Evolutionary conservation across 768 basidiomycete genomes (phyloP).

Genomic region (Termitomyces sp.): DNA sequence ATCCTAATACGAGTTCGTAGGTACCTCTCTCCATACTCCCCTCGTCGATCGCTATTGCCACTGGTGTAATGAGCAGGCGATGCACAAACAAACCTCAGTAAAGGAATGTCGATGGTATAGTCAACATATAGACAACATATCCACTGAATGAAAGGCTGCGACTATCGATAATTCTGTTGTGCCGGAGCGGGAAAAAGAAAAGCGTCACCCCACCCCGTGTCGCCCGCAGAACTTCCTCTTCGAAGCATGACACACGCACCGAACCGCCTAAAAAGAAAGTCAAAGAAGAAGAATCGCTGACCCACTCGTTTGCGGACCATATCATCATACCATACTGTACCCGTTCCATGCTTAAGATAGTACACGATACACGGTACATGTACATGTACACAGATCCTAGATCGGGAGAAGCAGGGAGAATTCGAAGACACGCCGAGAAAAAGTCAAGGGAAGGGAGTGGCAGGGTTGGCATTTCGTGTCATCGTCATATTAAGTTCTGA

Average conservation of each 20-base stretch:
- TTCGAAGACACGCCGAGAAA: slow-evolving; percentile 6
- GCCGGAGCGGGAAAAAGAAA: background rate
- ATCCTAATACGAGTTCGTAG: slow-evolving; percentile 4
- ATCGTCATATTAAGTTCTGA: slow-evolving; percentile 8
- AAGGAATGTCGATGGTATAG: background rate
- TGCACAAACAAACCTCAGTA: background rate
- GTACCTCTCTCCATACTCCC: slow-evolving; percentile 1
- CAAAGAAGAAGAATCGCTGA: slow-evolving; percentile 8
- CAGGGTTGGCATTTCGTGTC: slow-evolving; percentile 14
- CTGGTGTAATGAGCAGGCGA: background rate
- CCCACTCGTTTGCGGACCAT: slow-evolving; percentile 8
- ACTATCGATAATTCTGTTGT: background rate
- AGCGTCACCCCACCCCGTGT: background rate
- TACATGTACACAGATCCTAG: slow-evolving; percentile 9
- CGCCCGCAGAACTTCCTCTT: slow-evolving; percentile 1
- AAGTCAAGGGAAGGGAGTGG: background rate
- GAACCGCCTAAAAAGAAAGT: slow-evolving; percentile 8
- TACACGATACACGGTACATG: background rate
- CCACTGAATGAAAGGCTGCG: background rate
- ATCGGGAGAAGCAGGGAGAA: slow-evolving; percentile 7
- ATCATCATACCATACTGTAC: slow-evolving; percentile 3
- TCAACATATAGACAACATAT: background rate
- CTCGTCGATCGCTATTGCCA: background rate
- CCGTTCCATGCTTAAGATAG: slow-evolving; percentile 4
- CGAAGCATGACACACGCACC: slow-evolving; percentile 5